These are phyloP conservation scores for Alternaria incomplexa DNA, from an alignment of 2,329 filamentous ascomycete genomes.

Conservation along the genomic window DNA sequence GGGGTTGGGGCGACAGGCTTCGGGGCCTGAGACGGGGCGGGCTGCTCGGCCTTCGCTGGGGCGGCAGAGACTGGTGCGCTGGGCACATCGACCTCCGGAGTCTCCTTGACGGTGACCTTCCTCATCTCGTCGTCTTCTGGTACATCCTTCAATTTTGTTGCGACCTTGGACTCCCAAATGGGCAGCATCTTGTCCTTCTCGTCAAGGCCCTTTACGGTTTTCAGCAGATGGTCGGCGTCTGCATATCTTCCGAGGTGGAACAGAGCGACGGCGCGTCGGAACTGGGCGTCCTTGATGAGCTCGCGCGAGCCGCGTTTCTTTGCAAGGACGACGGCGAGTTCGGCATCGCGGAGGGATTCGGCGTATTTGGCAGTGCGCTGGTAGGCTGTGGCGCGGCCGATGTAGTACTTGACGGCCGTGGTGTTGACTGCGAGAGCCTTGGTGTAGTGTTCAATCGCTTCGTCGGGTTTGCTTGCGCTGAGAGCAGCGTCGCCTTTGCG, in stretches of 20 bases:
- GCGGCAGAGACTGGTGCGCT: slow-evolving; percentile 41
- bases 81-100: slow-evolving; percentile 58
- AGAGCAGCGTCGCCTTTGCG: slow-evolving; percentile 67
- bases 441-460: slow-evolving; percentile 69
- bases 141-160: slow-evolving; percentile 58
- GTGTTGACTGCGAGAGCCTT: slow-evolving; percentile 70
- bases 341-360: slow-evolving; percentile 57
- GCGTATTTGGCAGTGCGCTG: slow-evolving; percentile 63
- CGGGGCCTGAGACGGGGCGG: slow-evolving; percentile 27
- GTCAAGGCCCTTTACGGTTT: slow-evolving; percentile 61
- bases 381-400: slow-evolving; percentile 81
- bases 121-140: slow-evolving; percentile 56
- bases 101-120: slow-evolving; percentile 52
- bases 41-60: slow-evolving; percentile 2
- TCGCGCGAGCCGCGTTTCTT: slow-evolving; percentile 76
- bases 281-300: slow-evolving; percentile 79
- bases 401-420: slow-evolving; percentile 76
- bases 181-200: slow-evolving; percentile 59
- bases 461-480: slow-evolving; percentile 66
- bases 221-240: slow-evolving; percentile 75
- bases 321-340: slow-evolving; percentile 64
- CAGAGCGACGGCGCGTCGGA: slow-evolving; percentile 77
- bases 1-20: slow-evolving; percentile 49
- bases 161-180: slow-evolving; percentile 66
- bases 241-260: slow-evolving; percentile 73